Evolutionary conservation across 2,329 filamentous ascomycete genomes (phyloP), one percentile per base, ranked within the genome.

Genomic region (Botrytis hyacinthi): DNA sequence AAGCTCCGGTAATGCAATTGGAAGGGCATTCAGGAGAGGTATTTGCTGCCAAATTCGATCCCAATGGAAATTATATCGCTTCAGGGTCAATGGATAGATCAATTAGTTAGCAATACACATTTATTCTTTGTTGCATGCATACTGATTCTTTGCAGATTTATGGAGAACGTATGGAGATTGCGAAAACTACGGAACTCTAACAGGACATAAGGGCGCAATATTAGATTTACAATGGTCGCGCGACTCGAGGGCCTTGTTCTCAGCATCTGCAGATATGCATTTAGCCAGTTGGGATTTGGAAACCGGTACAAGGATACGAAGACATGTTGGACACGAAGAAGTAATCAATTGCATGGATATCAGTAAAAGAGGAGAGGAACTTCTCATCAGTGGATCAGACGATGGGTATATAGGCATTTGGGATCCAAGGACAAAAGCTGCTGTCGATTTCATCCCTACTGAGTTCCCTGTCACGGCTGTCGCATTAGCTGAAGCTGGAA

Each of bases 191-290:
- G 95, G 95, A 74, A 85, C 93, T 42, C 86, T 99, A 70, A 94
- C 87, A 14, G 96, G 96, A 48, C 96, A 99, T 84, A 94, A 93
- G 81, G 94, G 94, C 77, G 96, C 96, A 1, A 86, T 99, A 67
- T 86, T 98, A 40, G 96, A 98, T 82, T 85, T 99, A 63, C 94
- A 97, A 81, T 99, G 96, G 96, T 97, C 96, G 42, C 92, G 96
- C 81, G 96, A 99, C 84, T 97, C 94, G 32, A 90, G 92, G 79
- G 92, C 95, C 60, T 83, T 99, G 70, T 98, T 95, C 81, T 96
- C 95, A 12, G 95, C 95, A 62, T 97, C 95, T 48, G 95, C 96
- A 77, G 96, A 99, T 82, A 95, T 91, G 88, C 93, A 95, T 77
- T 87, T 98, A 44, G 95, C 95, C 57, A 97, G 93, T 81, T 99